Percentiles rank a stretch among this genome's conserved stretches.
phyloP scores from a whole-genome alignment of 2,329 filamentous ascomycete genomes.

The Penicillium sp. region DNA sequence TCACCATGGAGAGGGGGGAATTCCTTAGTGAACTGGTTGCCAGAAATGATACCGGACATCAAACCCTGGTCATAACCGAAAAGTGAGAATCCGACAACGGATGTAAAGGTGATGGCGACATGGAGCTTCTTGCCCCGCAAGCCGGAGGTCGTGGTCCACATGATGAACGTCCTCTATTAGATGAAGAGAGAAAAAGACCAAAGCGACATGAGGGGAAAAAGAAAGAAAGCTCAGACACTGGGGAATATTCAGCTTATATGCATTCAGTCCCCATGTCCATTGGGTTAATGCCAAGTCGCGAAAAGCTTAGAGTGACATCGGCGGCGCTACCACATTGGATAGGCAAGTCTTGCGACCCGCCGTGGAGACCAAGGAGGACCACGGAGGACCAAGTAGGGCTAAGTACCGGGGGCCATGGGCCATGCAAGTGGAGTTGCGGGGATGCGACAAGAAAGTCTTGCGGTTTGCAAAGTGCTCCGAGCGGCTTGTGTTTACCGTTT shows the following conservation, averaged over 20 bases:
- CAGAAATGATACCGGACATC: constrained; percentile 27
- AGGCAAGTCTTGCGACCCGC: constrained; percentile 7
- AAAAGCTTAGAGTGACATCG: constrained; percentile 6
- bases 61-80: constrained; percentile 33
- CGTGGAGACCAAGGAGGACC: constrained; percentile 1
- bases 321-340: constrained; percentile 2
- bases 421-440: constrained; percentile 5
- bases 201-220: neutral
- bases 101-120: constrained; percentile 23
- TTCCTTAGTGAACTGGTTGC: constrained; percentile 20
- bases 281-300: neutral
- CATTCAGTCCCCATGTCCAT: neutral
- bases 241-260: constrained; percentile 2
- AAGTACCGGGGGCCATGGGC: neutral
- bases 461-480: neutral
- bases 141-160: constrained; percentile 28
- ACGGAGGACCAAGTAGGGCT: neutral
- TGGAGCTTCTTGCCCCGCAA: constrained; percentile 21
- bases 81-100: constrained; percentile 47
- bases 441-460: neutral
- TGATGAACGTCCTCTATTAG: constrained; percentile 9
- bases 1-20: constrained; percentile 18
- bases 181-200: neutral
- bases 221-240: neutral
- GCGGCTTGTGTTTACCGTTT: neutral